phyloP scores from a whole-genome alignment of 179 eudicot species.

The Beta lomatogona region DNA sequence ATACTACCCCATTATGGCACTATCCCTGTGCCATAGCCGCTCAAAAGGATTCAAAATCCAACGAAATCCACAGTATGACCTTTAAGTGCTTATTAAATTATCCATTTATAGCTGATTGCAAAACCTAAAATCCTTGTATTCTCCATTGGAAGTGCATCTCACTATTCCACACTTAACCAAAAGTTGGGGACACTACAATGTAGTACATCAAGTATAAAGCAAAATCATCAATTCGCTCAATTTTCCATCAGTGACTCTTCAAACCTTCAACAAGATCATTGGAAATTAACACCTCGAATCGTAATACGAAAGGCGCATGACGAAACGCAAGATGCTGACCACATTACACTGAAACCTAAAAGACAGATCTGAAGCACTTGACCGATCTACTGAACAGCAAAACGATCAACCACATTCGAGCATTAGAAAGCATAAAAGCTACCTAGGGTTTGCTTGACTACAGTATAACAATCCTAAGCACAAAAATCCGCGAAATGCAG shows the following conservation, averaged over 20 bases:
- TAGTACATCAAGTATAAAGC: not conserved
- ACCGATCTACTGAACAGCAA: not conserved
- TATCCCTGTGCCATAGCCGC: not conserved
- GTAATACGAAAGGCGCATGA: not conserved
- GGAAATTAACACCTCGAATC: not conserved
- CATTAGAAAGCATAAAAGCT: not conserved
- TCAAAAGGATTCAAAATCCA: not conserved
- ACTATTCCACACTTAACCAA: not conserved
- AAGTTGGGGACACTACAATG: not conserved
- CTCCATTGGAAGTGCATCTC: not conserved
- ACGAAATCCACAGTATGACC: not conserved
- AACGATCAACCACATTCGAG: not conserved
- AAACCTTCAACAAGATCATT: not conserved
- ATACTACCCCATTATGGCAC: not conserved
- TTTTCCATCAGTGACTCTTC: not conserved
- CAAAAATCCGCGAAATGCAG: slow-evolving; percentile 4
- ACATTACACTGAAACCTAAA: not conserved
- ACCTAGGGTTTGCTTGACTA: not conserved
- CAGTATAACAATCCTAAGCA: not conserved
- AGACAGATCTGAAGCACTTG: not conserved
- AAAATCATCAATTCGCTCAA: not conserved
- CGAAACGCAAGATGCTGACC: not conserved
- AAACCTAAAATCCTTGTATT: not conserved
- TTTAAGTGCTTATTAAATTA: not conserved
- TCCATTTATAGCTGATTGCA: not conserved